These are phyloP conservation scores for Ophiostoma sp. DNA, from an alignment of 2,329 filamentous ascomycete genomes.

Conservation along the genomic window DNA sequence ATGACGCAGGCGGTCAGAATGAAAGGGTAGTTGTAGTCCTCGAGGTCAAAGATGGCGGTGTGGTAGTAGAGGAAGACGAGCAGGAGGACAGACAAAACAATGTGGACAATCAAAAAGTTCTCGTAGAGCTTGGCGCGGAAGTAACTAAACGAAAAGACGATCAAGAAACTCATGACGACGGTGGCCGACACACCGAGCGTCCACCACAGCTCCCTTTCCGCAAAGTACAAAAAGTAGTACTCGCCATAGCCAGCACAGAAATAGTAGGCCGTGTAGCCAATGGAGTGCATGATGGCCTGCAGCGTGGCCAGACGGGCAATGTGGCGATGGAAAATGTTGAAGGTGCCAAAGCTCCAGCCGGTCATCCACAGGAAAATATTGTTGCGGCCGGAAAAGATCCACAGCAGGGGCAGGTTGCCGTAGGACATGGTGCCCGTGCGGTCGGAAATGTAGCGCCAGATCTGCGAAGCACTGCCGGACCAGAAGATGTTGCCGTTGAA, in stretches of 20 bases:
- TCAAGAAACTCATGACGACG: slow-evolving; percentile 46
- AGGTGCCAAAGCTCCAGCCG: slow-evolving; percentile 66
- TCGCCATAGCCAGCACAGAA: not conserved
- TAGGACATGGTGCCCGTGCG: slow-evolving; percentile 31
- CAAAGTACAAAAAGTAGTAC: not conserved
- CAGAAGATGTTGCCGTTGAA: slow-evolving; percentile 21
- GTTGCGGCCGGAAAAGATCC: slow-evolving; percentile 64
- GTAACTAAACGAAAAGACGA: slow-evolving; percentile 52
- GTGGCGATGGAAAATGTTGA: slow-evolving; percentile 68
- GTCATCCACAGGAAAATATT: slow-evolving; percentile 67
- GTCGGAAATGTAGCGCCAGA: slow-evolving; percentile 29
- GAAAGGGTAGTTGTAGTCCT: slow-evolving; percentile 29
- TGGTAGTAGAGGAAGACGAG: slow-evolving; percentile 40
- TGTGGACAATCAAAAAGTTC: slow-evolving; percentile 47
- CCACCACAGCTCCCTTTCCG: slow-evolving; percentile 20
- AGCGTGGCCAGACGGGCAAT: slow-evolving; percentile 62
- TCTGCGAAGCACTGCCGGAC: slow-evolving; percentile 5
- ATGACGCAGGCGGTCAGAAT: slow-evolving; percentile 27
- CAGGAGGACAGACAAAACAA: slow-evolving; percentile 43
- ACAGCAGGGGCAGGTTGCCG: slow-evolving; percentile 29
- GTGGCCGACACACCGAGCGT: slow-evolving; percentile 37
- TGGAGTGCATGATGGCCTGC: slow-evolving; percentile 62
- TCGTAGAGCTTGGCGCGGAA: slow-evolving; percentile 55
- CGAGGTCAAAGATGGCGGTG: slow-evolving; percentile 25
- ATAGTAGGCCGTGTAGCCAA: slow-evolving; percentile 52